Evolutionary conservation across 495 filamentous ascomycete genomes (phyloP), one percentile per base, ranked within the genome.

Genomic region (Xylaria bambusicola): DNA sequence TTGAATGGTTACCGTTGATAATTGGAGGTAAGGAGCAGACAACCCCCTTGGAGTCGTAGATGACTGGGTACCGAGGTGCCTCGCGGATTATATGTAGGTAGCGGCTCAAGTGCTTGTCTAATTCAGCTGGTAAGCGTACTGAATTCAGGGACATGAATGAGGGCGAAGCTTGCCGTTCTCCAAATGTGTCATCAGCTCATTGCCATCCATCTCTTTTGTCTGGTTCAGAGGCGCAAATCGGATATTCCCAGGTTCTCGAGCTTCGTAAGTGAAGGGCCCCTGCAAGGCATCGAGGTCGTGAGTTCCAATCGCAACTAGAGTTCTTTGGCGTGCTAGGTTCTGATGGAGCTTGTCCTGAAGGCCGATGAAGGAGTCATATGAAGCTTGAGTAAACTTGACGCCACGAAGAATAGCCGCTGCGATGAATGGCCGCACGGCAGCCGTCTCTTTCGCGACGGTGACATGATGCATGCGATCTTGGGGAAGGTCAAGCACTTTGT

Each of bases 321-420:
- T 96, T 59, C 94, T 82, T 73, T 97, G 89, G 52, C 94, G 84
- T 35, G 95, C 96, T 47, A 99, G 79, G 75, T 99, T 99, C 71
- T 92, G 88, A 74, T 99, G 94, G 15, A 99, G 86, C 78, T 97
- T 98, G 78, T 99, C 94, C 79, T 99, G 94, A 35, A 99, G 82
- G 36, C 86, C 82, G 71, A 99, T 99, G 90, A 99, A 98, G 68
- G 92, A 96, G 62, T 95, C 92, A 73, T 99, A 98, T 47, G 86
- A 82, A 57, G 84, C 90, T 74, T 92, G 81, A 52, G 90, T 93
- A 80, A 99, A 97, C 66, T 87, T 93, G 76, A 99, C 80, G 70
- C 88, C 88, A 45, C 95, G 86, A 38, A 99, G 78, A 54, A 99
- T 88, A 20, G 93, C 91, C 52, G 87, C 89, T 12, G 92, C 89